These are phyloP conservation scores for Herpetomonas samuelpessoai DNA, from an alignment of 208 protist genomes.

Conservation along the genomic window DNA sequence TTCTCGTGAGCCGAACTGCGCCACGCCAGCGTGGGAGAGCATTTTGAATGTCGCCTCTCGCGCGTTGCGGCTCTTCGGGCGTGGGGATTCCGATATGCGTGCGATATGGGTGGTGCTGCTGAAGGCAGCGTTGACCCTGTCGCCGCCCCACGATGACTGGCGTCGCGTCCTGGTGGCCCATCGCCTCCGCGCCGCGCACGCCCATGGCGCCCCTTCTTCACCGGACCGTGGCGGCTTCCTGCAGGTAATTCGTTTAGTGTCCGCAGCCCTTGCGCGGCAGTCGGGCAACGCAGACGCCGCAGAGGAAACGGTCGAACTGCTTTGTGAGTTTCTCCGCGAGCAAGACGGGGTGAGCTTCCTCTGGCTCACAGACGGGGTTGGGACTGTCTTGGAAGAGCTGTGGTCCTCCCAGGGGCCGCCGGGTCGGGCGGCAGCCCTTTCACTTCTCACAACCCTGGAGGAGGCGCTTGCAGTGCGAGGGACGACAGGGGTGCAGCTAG, in stretches of 20 bases:
- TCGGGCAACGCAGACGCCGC: slow-evolving; percentile 6
- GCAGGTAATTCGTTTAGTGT: slow-evolving; percentile 54
- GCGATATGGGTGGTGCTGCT: slow-evolving; percentile 68
- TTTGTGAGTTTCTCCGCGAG: slow-evolving; percentile 42
- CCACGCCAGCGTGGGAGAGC: slow-evolving; percentile 33
- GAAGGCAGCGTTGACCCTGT: slow-evolving; percentile 67
- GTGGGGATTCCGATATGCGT: slow-evolving; percentile 30
- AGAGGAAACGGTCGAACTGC: slow-evolving; percentile 11
- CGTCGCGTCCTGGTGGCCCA: slow-evolving; percentile 59
- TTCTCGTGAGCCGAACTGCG: too few species aligned
- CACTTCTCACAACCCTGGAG: slow-evolving; percentile 23
- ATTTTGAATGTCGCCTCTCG: slow-evolving; percentile 35
- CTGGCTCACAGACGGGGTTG: slow-evolving; percentile 62
- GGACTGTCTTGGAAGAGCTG: slow-evolving; percentile 38
- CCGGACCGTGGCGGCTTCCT: slow-evolving; percentile 48
- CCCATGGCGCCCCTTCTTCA: slow-evolving; percentile 17
- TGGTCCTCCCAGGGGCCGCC: slow-evolving; percentile 35
- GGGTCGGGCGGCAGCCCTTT: slow-evolving; percentile 13
- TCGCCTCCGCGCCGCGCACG: slow-evolving; percentile 44
- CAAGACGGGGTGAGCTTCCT: slow-evolving; percentile 55
- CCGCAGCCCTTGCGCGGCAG: slow-evolving; percentile 22
- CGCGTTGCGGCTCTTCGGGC: slow-evolving; percentile 54
- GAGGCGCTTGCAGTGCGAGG: slow-evolving; percentile 21
- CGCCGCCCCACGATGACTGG: slow-evolving; percentile 22
- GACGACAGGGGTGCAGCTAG: slow-evolving; percentile 45